phyloP scores from a whole-genome alignment of 2,329 filamentous ascomycete genomes.

The Macrophomina pseudophaseolina region DNA sequence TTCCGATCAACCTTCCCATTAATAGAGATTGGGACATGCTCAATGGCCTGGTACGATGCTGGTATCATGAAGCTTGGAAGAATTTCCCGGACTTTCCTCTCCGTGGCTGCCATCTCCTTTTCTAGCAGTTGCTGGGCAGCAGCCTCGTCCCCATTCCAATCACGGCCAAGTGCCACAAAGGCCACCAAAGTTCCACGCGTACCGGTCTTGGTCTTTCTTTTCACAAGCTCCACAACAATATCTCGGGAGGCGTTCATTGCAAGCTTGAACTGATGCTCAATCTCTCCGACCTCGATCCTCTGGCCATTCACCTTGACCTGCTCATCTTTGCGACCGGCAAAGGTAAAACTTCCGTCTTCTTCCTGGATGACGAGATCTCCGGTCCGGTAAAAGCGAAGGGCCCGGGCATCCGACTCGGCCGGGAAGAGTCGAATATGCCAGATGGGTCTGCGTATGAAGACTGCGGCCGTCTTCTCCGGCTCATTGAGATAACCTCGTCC shows the following conservation, averaged over 20 bases:
- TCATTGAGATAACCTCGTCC: constrained; percentile 46
- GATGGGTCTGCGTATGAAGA: constrained; percentile 38
- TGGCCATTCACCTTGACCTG: constrained; percentile 46
- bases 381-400: constrained; percentile 32
- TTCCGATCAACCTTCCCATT: constrained; percentile 5
- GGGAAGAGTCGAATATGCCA: constrained; percentile 31
- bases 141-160: not conserved
- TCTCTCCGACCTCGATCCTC: constrained; percentile 45
- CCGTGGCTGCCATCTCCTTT: not conserved
- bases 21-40: not conserved
- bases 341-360: constrained; percentile 40
- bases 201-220: not conserved
- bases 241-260: not conserved
- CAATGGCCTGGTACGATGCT: not conserved
- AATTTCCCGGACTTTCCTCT: not conserved
- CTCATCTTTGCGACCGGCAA: constrained; percentile 44
- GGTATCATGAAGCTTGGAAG: constrained; percentile 13
- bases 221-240: not conserved
- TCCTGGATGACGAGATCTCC: constrained; percentile 35
- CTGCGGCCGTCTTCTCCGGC: constrained; percentile 41
- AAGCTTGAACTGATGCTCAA: constrained; percentile 47
- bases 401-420: constrained; percentile 26
- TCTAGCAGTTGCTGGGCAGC: constrained; percentile 33
- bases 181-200: constrained; percentile 7
- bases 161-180: not conserved